Evolutionary conservation across 2,329 filamentous ascomycete genomes (phyloP), one percentile per base, ranked within the genome.

Genomic region (Phialophora expanda): DNA sequence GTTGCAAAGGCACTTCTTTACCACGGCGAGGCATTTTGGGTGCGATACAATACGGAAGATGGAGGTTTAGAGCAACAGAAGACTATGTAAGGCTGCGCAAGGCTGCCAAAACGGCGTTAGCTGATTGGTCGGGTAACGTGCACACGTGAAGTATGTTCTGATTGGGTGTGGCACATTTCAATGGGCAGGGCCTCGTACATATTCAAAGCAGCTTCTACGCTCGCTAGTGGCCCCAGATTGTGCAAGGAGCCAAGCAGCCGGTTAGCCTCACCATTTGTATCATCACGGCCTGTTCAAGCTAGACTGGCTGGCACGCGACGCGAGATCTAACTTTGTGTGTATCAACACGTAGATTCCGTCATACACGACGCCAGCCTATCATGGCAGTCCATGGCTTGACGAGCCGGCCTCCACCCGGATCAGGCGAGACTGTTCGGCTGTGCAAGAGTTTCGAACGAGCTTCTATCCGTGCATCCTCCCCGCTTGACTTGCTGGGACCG

Each of bases 251-350:
- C 22, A 30, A 32, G 34, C 51, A 34, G 55, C 41, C 60, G 60
- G 51, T 20, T 62, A 59, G 64, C 60, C n/a, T 51, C 55, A 50
- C 28, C 64, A 66, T 62, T 30, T 59, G 48, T 61, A 51, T 54
- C 58, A 61, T 61, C 58, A 44, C 1, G 30, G 54, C 54, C 59
- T 48, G 56, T 56, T 65, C 44, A 56, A 62, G 62, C 66, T 64
- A 66, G 66, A 50, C 41, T 28, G 28, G 61, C 28, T 61, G 55
- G 62, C 65, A 67, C 67, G 67, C 65, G 65, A 69, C 65, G 65
- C 67, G 67, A 67, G 62, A 69, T 69, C 67, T 69, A 63, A 69
- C 62, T 66, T 62, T 69, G 65, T 41, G 61, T 61, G 67, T 64
- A 56, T 67, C 60, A 60, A 58, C 48, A 26, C 34, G 57, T 53